Conservation (phyloP, 179 eudicot genomes). For the Vitellaria paradoxa region DNA sequence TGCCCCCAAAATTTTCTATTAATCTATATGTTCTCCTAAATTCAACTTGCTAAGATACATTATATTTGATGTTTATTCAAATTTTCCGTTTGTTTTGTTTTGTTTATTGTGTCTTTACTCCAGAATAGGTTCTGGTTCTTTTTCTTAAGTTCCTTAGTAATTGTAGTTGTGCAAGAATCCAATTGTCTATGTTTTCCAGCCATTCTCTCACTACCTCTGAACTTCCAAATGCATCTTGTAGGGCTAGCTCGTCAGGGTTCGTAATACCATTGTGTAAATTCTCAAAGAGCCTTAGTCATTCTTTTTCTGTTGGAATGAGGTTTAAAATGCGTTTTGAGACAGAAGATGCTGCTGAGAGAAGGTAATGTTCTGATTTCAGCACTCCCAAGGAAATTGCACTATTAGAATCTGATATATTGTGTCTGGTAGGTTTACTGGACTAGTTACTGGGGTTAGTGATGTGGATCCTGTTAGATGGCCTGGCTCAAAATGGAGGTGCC, state of each 20-base stretch:
- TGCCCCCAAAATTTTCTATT: background rate
- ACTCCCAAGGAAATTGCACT: background rate
- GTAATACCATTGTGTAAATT: slow-evolving; percentile 65
- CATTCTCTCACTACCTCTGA: slow-evolving; percentile 2
- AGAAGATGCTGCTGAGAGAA: slow-evolving; percentile 89
- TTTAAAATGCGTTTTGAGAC: slow-evolving; percentile 81
- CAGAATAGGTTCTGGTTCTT: background rate
- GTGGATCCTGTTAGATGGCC: slow-evolving; percentile 86
- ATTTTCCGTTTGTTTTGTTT: background rate
- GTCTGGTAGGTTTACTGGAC: slow-evolving; percentile 66
- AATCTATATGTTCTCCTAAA: background rate
- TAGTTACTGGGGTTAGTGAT: slow-evolving; percentile 70
- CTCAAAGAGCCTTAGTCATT: slow-evolving; percentile 54
- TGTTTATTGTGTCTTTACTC: background rate
- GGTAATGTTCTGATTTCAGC: slow-evolving; percentile 31
- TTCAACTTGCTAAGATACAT: background rate
- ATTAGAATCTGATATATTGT: background rate
- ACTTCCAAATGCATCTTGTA: slow-evolving; percentile 28
- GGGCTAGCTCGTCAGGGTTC: slow-evolving; percentile 77
- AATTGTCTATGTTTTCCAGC: background rate
- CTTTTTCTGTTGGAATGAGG: slow-evolving; percentile 65
- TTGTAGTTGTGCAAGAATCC: background rate
- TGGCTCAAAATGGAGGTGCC: slow-evolving; percentile 88
- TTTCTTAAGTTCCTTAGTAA: background rate
- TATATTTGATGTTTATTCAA: background rate